A percentile compares a stretch with the other conserved stretches of the same genome.
Conservation (phyloP, 176 grass and related monocot genomes). For the Triticum monococcum region DNA sequence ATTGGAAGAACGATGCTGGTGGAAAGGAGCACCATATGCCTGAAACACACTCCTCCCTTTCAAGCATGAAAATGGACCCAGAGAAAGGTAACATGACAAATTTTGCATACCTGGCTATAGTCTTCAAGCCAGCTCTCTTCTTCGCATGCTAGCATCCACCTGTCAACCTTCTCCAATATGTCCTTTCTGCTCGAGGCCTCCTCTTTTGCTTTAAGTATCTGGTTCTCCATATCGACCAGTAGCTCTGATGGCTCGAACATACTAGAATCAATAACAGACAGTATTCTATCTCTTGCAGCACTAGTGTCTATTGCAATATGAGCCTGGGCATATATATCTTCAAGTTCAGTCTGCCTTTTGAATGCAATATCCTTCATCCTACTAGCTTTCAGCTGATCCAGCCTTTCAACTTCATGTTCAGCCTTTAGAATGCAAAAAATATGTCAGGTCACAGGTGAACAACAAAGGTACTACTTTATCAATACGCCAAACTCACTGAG, state of each 20-base stretch:
- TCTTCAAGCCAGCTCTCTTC: constrained; percentile 99
- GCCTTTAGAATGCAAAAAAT: constrained; percentile 44
- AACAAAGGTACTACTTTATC: background rate
- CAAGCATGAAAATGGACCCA: constrained; percentile 5
- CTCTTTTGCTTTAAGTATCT: constrained; percentile 86
- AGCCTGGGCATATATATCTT: constrained; percentile 81
- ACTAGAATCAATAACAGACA: constrained; percentile 72
- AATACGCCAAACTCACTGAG: background rate
- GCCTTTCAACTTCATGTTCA: constrained; percentile 74
- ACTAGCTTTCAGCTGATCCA: constrained; percentile 84
- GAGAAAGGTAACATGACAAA: background rate
- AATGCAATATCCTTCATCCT: constrained; percentile 97
- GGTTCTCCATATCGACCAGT: constrained; percentile 79
- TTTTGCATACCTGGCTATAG: constrained; percentile 69
- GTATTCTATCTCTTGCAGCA: constrained; percentile 71
- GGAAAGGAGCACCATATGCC: background rate
- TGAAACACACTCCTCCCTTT: constrained; percentile 9
- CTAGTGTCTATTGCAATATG: constrained; percentile 64
- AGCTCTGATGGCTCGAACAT: constrained; percentile 78
- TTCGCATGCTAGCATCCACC: constrained; percentile 90
- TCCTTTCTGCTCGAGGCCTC: constrained; percentile 85
- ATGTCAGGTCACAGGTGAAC: constrained; percentile 4
- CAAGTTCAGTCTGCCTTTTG: constrained; percentile 83
- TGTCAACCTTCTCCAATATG: constrained; percentile 88
- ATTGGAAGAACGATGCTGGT: background rate